Evolutionary conservation across 1,284 basidiomycete species (phyloP), one percentile per base, ranked within the genome.

Genomic region (Trametes versicolor): DNA sequence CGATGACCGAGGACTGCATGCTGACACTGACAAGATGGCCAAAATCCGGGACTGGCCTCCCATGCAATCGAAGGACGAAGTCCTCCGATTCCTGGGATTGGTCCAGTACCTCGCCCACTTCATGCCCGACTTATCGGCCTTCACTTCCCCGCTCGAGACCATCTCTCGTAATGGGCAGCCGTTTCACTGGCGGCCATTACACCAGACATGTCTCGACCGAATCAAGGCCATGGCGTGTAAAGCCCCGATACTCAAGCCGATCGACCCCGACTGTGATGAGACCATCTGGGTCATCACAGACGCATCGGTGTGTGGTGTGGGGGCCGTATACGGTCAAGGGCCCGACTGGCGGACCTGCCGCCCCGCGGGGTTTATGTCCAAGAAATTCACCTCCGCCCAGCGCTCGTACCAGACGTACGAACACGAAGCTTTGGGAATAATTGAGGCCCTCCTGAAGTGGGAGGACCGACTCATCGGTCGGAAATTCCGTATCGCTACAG

Each of bases 221-320:
- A 76, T 83, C 45, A 82, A 81, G 61, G 41, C 36, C 1, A 62
- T 75, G 1, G 78, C 76, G 15, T 65, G 65, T 3, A 75, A 73
- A 47, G 73, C 74, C 0, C 77, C 75, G 0, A 71, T 81, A 0
- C 62, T 82, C 0, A 47, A 64, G 21, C 80, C 78, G 0, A 78
- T 82, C 6, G 72, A 81, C 53, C 70, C 73, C 0, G 43, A 51
- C 2, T 63, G 51, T 2, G 49, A 63, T 0, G 76, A 80, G 37
- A 73, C 77, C 0, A 82, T 84, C 10, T 83, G 79, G 79, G 52
- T 83, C 0, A 78, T 83, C 1, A 80, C 78, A 54, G 78, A 85
- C 51, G 78, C 79, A 0, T 82, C 78, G 0, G 70, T 74, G 0
- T 71, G 72, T 1, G 78, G 82, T 0, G 69, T 81, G 0, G 78